Base-by-base conservation (phyloP, 768 basidiomycete genomes). In the Lactifluus piperatus region DNA sequence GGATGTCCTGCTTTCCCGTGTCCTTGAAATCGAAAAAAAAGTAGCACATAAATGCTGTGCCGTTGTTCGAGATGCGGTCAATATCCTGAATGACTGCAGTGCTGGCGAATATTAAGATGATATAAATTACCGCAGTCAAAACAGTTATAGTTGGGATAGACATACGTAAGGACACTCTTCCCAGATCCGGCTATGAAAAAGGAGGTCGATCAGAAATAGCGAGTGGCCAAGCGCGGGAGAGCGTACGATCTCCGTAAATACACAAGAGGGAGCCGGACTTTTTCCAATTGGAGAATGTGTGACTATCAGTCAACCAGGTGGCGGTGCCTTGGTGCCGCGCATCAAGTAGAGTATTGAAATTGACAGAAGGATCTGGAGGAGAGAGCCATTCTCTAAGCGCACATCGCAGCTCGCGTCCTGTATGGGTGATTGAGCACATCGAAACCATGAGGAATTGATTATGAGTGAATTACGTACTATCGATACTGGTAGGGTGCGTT, bases 111-210 rank as follows among this genome's bases (percentile, higher is more conserved):
- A 16, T 32, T 32, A 10, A n/a, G 7, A 32, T 7, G n/a, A n/a
- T 26, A 20, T 51, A 3, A 43, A 6, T 4, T 7, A 43, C 2
- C 9, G 4, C 2, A 2, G 1, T 7, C 7, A n/a, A 3, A 8
- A 9, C 2, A 5, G 2, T 11, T 16, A n/a, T n/a, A n/a, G n/a
- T n/a, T n/a, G n/a, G 2, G 6, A n/a, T 4, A n/a, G 29, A 49
- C 37, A 1, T 11, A 57, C 56, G 37, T 41, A 0, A 57, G 49
- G 14, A 51, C 30, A 51, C n/a, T 57, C 18, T 57, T 57, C 0
- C 56, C 56, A 1, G 56, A 57, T 16, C 56, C 56, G n/a, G 50
- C 56, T 57, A 37, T 26, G 29, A n/a, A 41, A n/a, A 3, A 45
- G 24, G 34, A 2, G 24, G n/a, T 7, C 8, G 2, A 8, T 51